phyloP scores from a whole-genome alignment of 1,284 basidiomycete genomes.

The Phylloporus gajari region DNA sequence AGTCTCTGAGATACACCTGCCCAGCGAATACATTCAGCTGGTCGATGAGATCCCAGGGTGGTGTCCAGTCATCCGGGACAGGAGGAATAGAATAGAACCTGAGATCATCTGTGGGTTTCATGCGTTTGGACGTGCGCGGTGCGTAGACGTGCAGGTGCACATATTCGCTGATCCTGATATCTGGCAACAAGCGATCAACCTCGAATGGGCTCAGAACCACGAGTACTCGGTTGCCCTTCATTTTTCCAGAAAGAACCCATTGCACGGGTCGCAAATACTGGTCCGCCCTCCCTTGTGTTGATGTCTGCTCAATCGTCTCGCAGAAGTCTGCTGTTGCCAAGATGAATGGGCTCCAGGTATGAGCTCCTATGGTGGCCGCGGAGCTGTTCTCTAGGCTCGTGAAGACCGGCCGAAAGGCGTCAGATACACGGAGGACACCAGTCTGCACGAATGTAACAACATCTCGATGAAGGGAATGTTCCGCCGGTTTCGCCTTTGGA shows the following conservation, averaged over 20 bases:
- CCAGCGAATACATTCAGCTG: conserved; percentile 42
- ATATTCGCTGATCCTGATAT: conserved; percentile 44
- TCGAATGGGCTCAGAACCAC: conserved; percentile 57
- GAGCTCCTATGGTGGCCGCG: not conserved
- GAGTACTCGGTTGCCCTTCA: conserved; percentile 21
- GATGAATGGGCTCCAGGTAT: conserved; percentile 21
- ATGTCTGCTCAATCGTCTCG: not conserved
- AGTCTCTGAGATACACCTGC: conserved; percentile 4
- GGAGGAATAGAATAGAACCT: conserved; percentile 47
- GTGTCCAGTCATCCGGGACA: not conserved
- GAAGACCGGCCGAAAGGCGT: conserved; percentile 15
- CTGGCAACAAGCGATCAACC: conserved; percentile 50
- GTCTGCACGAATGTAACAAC: conserved; percentile 33
- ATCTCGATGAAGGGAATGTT: conserved; percentile 27
- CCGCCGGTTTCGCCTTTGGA: conserved; percentile 23
- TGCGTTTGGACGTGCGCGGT: conserved; percentile 46
- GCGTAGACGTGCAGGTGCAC: conserved; percentile 55
- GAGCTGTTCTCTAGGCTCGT: conserved; percentile 11
- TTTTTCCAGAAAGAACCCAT: conserved; percentile 49
- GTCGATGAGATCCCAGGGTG: conserved; percentile 8
- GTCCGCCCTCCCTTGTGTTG: not conserved
- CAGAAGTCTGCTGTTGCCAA: conserved; percentile 42
- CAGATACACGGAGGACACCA: conserved; percentile 18
- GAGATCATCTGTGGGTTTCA: conserved; percentile 51
- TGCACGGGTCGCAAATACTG: conserved; percentile 53